These are phyloP conservation scores for Wickerhamomyces xylosicus DNA, from an alignment of 805 yeast species.

Conservation along the genomic window DNA sequence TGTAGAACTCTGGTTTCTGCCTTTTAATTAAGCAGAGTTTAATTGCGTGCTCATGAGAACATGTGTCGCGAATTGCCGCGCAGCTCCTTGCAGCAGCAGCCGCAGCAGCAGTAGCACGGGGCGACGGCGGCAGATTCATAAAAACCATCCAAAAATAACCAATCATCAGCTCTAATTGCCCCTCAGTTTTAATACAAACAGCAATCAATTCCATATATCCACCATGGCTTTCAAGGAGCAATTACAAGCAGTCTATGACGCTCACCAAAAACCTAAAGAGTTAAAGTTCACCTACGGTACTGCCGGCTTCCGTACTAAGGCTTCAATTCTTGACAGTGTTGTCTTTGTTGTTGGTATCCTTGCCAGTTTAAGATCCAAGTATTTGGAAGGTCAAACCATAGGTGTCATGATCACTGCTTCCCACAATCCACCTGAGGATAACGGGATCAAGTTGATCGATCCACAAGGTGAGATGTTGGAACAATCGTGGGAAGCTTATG, in stretches of 20 bases:
- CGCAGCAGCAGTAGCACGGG: too few species aligned
- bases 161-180: too few species aligned
- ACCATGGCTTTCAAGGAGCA: constrained; percentile 4
- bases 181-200: too few species aligned
- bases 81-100: too few species aligned
- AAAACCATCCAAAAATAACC: too few species aligned
- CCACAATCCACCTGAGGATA: constrained; percentile 87
- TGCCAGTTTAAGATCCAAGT: constrained; percentile 76
- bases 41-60: too few species aligned
- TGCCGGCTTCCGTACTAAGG: constrained; percentile 86
- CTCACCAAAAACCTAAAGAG: constrained; percentile 31
- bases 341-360: constrained; percentile 76
- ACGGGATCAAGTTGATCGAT: constrained; percentile 90
- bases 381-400: constrained; percentile 52
- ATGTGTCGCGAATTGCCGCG: too few species aligned
- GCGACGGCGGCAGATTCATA: too few species aligned
- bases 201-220: too few species aligned
- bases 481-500: constrained; percentile 73
- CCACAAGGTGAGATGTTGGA: constrained; percentile 88
- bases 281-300: constrained; percentile 72
- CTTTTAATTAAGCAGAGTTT: too few species aligned
- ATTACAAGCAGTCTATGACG: constrained; percentile 6
- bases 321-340: constrained; percentile 63
- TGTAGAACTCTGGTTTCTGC: too few species aligned
- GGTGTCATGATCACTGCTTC: constrained; percentile 98